phyloP scores from a whole-genome alignment of 2,329 filamentous ascomycete genomes.

The Thelonectria blattea region DNA sequence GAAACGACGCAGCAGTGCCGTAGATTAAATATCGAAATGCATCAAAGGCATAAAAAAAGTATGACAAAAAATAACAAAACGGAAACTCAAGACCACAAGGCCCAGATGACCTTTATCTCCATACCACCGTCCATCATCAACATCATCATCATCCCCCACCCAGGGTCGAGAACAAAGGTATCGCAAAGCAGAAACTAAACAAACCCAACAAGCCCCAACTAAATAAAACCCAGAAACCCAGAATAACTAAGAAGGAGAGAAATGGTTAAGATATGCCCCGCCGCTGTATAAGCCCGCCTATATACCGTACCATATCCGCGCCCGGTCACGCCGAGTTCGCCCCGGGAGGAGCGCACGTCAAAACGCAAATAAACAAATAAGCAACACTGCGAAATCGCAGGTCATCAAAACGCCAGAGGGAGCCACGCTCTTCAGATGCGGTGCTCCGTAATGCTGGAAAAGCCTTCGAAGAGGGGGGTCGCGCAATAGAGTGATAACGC shows the following conservation, averaged over 20 bases:
- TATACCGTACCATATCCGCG: constrained; percentile 28
- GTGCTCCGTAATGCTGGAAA: constrained; percentile 11
- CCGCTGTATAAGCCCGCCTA: constrained; percentile 32
- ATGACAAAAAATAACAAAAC: constrained; percentile 3
- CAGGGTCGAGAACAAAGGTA: constrained; percentile 27
- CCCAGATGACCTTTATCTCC: constrained; percentile 11
- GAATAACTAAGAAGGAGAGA: constrained; percentile 20
- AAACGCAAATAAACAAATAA: constrained; percentile 26
- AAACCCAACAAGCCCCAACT: constrained; percentile 22
- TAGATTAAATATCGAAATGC: constrained; percentile 18
- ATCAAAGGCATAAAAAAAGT: constrained; percentile 1
- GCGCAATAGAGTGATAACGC: constrained; percentile 34
- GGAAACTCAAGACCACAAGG: background rate
- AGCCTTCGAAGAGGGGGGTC: constrained; percentile 14
- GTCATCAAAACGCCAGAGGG: constrained; percentile 27
- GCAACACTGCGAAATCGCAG: constrained; percentile 13
- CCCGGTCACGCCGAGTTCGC: constrained; percentile 26
- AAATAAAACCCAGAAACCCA: constrained; percentile 23
- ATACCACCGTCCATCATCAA: constrained; percentile 11
- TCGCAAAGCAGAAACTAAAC: constrained; percentile 34
- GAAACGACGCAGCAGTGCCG: constrained; percentile 11
- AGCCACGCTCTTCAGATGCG: constrained; percentile 17
- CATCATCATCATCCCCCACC: constrained; percentile 8
- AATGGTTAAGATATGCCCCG: constrained; percentile 30
- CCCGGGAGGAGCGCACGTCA: constrained; percentile 10